Evolutionary conservation across 257 asterid species (phyloP).

Genomic region (Capsicum rhomboideum): DNA sequence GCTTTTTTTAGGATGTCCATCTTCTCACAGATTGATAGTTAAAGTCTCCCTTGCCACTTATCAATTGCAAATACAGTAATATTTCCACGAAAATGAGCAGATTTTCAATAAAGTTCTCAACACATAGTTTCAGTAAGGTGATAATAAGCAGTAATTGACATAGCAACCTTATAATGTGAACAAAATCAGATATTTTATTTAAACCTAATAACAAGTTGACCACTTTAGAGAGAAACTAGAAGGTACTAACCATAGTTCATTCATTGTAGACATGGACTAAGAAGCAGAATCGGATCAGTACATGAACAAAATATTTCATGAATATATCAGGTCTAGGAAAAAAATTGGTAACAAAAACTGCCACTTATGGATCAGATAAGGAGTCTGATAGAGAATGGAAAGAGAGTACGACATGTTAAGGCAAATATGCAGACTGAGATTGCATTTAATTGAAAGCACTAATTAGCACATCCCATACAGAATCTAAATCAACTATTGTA

Average conservation of each 20-base stretch:
- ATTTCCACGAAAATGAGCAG: background rate
- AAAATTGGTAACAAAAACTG: background rate
- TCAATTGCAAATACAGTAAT: constrained; percentile 11
- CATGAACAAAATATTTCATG: background rate
- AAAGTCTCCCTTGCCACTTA: constrained; percentile 31
- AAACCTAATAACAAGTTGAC: background rate
- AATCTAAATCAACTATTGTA: background rate
- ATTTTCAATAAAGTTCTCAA: background rate
- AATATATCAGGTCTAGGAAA: background rate
- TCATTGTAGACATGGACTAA: background rate
- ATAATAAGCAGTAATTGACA: background rate
- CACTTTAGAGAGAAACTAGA: background rate
- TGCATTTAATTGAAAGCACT: background rate
- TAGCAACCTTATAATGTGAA: background rate
- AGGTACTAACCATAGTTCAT: background rate
- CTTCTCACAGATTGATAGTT: constrained; percentile 68
- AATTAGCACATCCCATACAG: background rate
- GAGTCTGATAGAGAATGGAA: background rate
- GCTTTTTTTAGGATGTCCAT: constrained; percentile 86
- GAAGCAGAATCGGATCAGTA: background rate
- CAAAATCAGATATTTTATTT: background rate
- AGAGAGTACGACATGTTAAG: background rate
- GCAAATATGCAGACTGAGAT: background rate
- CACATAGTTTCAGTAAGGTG: background rate
- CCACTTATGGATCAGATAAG: background rate